Evolutionary conservation across 805 yeast species (phyloP), one percentile per base, ranked within the genome.

Genomic region (Saturnispora sanitii): DNA sequence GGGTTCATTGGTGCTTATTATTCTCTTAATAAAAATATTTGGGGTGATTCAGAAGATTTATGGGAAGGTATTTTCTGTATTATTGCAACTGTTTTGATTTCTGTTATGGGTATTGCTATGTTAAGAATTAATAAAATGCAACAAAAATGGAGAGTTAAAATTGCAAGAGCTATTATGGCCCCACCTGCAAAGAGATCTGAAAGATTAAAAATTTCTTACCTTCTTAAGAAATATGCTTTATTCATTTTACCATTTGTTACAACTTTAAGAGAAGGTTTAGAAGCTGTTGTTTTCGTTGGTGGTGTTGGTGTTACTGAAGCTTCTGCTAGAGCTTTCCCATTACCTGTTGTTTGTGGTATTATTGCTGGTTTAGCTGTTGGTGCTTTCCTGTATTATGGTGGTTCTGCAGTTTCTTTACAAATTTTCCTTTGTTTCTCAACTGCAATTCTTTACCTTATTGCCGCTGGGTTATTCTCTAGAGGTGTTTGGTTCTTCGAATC

Each of bases 21-120:
- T 61, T 65, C 82, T 28, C 69, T 82, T 38, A 79, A 81, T 48
- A 74, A 74, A 40, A 94, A 90, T 72, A 73, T 90, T 49, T 90
- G 95, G 83, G 70, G 90, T 38, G 57, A 61, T 11, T 77, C 95
- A 17, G 98, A 90, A 61, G 96, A 90, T 60, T 62, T 90, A 43
- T 90, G 97, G 97, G 98, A 90, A 72, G 97, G 96, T 68, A 70
- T 85, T 43, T 87, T 90, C 60, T 84, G 94, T 64, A 66, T 90
- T 50, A 78, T 90, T 60, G 98, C 97, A 2, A 76, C 95, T 0
- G 66, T 84, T 35, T 75, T 90, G 76, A 90, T 90, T 57, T 75
- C 96, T 11, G 53, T 82, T 53, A 88, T 90, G 96, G 97, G 98
- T 61, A 73, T 90, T 55, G 95, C 96, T 43, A 84, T 90, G 95